Evolutionary conservation across 495 filamentous ascomycete species (phyloP).

Genomic region (Durotheca rogersii): DNA sequence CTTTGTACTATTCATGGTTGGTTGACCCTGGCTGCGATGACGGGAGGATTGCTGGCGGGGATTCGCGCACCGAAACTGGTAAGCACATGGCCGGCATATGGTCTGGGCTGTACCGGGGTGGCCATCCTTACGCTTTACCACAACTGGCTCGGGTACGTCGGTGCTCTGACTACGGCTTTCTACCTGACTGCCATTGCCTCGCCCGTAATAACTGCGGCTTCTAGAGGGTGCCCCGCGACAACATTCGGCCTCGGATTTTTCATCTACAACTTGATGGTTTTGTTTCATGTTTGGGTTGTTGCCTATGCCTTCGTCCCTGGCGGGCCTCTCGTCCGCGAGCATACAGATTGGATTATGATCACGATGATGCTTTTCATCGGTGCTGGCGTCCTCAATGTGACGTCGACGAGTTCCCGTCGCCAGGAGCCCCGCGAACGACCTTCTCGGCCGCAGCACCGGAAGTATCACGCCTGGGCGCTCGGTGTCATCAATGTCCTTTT

Average conservation of each 20-base stretch:
- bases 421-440: slow-evolving; percentile 2
- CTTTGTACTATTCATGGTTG: slow-evolving; percentile 86
- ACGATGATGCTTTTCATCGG: slow-evolving; percentile 82
- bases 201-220: slow-evolving; percentile 71
- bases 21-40: slow-evolving; percentile 82
- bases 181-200: slow-evolving; percentile 83
- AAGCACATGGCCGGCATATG: slow-evolving; percentile 78
- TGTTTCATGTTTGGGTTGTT: slow-evolving; percentile 98
- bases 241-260: slow-evolving; percentile 88
- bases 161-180: slow-evolving; percentile 69
- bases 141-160: slow-evolving; percentile 90
- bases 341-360: slow-evolving; percentile 92
- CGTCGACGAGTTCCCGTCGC: slow-evolving; percentile 44
- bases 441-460: slow-evolving; percentile 41
- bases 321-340: slow-evolving; percentile 88
- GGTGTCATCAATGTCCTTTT: slow-evolving; percentile 74
- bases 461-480: slow-evolving; percentile 54
- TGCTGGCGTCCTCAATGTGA: slow-evolving; percentile 76
- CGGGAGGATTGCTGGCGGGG: slow-evolving; percentile 75
- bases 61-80: slow-evolving; percentile 68
- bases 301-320: slow-evolving; percentile 99
- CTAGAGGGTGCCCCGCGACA: slow-evolving; percentile 68
- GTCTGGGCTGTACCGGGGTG: slow-evolving; percentile 74
- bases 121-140: slow-evolving; percentile 74
- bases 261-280: slow-evolving; percentile 83